Percentiles rank a stretch among this genome's conserved stretches.
Conservation (phyloP, 192 early-diverging fungal genomes). For the Umbelopsis sp. region DNA sequence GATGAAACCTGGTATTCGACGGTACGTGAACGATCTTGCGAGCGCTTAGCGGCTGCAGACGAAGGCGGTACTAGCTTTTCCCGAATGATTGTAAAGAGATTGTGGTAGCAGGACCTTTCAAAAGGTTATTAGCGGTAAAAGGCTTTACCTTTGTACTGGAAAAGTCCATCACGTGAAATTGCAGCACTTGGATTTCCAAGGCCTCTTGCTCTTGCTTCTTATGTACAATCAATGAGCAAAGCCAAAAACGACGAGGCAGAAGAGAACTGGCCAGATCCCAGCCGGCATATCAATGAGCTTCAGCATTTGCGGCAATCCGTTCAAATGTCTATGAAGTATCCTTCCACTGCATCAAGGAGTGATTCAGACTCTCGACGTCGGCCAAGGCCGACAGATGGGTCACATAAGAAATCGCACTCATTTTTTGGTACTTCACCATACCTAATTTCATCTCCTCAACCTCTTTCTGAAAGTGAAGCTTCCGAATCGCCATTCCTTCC, state of each 20-base stretch:
- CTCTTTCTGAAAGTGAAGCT: neutral
- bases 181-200: neutral
- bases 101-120: neutral
- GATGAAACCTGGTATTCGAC: neutral
- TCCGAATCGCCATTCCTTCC: neutral
- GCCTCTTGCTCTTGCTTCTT: neutral
- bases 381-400: neutral
- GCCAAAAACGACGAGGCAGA: conserved; percentile 2
- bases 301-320: conserved; percentile 14
- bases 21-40: neutral
- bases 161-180: neutral
- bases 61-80: neutral
- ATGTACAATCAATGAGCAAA: conserved; percentile 5
- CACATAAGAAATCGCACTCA: conserved; percentile 7
- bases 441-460: neutral
- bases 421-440: conserved; percentile 1
- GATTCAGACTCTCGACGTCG: neutral
- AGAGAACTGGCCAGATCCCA: neutral
- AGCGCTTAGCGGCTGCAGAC: neutral
- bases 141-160: neutral
- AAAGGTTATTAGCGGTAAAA: neutral
- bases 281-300: conserved; percentile 15
- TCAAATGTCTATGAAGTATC: neutral
- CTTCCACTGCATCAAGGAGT: neutral
- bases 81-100: neutral